Evolutionary conservation across 2,329 filamentous ascomycete species (phyloP).

Genomic region (Fusarium sp.): DNA sequence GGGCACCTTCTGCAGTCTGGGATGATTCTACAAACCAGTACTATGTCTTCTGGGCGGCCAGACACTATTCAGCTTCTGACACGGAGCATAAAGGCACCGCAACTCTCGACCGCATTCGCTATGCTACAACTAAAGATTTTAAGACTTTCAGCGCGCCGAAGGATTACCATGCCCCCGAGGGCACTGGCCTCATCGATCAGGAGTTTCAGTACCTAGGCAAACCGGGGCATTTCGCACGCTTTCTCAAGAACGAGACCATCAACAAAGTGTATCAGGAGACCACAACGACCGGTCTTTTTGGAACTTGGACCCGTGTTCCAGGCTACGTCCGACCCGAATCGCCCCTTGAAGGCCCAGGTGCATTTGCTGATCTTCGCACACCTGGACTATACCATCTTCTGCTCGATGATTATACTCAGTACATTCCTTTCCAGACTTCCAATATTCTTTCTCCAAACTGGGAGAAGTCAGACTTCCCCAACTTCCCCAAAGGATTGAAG

Average conservation of each 20-base stretch:
- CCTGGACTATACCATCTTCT: conserved; percentile 53
- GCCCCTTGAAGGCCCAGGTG: conserved; percentile 51
- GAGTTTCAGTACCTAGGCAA: conserved; percentile 57
- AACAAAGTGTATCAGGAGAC: conserved; percentile 61
- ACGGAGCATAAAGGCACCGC: conserved; percentile 56
- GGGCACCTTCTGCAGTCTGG: conserved; percentile 53
- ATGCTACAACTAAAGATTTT: conserved; percentile 63
- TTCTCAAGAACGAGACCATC: conserved; percentile 62
- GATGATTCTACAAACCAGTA: conserved; percentile 51
- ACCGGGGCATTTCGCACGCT: conserved; percentile 55
- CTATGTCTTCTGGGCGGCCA: conserved; percentile 60
- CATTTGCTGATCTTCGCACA: conserved; percentile 51
- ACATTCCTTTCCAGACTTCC: conserved; percentile 56
- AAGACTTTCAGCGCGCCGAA: conserved; percentile 56
- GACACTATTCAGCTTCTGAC: conserved; percentile 56
- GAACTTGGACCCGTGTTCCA: conserved; percentile 56
- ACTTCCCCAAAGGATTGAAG: conserved; percentile 57
- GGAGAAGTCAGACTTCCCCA: conserved; percentile 49
- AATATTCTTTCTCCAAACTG: conserved; percentile 47
- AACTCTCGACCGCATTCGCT: conserved; percentile 56
- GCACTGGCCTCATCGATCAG: conserved; percentile 60
- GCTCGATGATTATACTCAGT: conserved; percentile 57
- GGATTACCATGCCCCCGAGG: conserved; percentile 54
- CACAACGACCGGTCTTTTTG: conserved; percentile 57
- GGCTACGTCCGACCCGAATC: conserved; percentile 48